Conservation (phyloP, 139 green algal species). For the Tetradesmus obliquus region DNA sequence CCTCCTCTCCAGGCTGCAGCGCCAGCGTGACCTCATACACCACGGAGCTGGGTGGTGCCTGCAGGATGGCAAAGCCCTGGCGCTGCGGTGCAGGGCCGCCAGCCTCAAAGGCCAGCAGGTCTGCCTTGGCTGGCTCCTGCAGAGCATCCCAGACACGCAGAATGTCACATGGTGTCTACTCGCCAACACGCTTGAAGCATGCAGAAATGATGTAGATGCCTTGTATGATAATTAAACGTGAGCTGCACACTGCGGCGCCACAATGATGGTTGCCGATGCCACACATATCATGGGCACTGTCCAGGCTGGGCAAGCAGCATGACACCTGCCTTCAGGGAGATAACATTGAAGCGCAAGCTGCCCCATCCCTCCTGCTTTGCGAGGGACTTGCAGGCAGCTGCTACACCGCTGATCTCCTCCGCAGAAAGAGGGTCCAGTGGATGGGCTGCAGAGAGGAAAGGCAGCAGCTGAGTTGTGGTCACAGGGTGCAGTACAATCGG, state of each 20-base stretch:
- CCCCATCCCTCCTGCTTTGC: slow-evolving; percentile 41
- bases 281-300: too few species aligned
- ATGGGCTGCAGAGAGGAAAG: slow-evolving; percentile 33
- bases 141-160: neutral
- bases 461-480: neutral
- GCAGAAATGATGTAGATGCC: too few species aligned
- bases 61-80: slow-evolving; percentile 51
- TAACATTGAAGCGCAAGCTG: slow-evolving; percentile 61
- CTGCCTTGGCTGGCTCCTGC: slow-evolving; percentile 70
- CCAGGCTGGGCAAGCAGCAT: neutral
- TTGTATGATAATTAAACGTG: too few species aligned
- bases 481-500: neutral
- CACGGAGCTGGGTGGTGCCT: slow-evolving; percentile 33
- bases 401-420: slow-evolving; percentile 56
- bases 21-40: slow-evolving; percentile 60
- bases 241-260: neutral
- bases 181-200: too few species aligned
- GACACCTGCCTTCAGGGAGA: slow-evolving; percentile 55
- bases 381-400: slow-evolving; percentile 46
- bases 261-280: too few species aligned
- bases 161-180: too few species aligned
- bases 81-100: slow-evolving; percentile 1
- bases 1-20: slow-evolving; percentile 25
- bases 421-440: slow-evolving; percentile 59
- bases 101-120: slow-evolving; percentile 56